Evolutionary conservation across 345 rosid species (phyloP), one percentile per base, ranked within the genome.

Genomic region (Rhodamnia rubescens): DNA sequence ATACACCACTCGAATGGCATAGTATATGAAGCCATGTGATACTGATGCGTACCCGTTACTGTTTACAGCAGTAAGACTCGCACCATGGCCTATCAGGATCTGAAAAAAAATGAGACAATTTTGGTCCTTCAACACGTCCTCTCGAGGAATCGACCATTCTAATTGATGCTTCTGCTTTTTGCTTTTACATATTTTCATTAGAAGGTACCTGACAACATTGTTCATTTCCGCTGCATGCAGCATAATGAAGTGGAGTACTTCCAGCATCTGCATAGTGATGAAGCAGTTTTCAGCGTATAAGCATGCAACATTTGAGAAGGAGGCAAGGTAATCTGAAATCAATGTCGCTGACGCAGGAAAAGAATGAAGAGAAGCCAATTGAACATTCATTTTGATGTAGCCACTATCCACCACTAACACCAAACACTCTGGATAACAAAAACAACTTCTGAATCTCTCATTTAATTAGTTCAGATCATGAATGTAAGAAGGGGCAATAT

Each of bases 221-320:
- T 58, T 92, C 90, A 89, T 93, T 95, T 83, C 99, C 98, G 83
- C 98, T 96, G 87, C 98, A 94, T 81, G 98, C 99, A 61, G 98
- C 98, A 86, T 93, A 95, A 61, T 94, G 98, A 90, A 96, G 91
- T 82, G 98, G 95, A 74, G 98, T 93, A 91, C 97, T 95, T 90
- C 98, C 97, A 16, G 99, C 98, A 86, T 98, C 98, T 96, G 81
- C 40, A 40, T 13, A 50, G 40, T 18, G 83, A 81, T 40, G 87
- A 74, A 22, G 40, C 21, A 90, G 47, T 36, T 5, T 5, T 12
- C 26, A 36, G 47, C 4, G 47, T 69, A 18, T 18, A 36, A 20
- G 78, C 47, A 69, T 47, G 40, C 47, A 69, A 69, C 40, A 20
- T 18, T 36, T 32, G 47, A 69, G 47, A 12, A 36, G 78, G 47